Percentiles rank a stretch among this genome's conserved stretches.
Conservation (phyloP, 768 basidiomycete species). For the Hydnomerulius pinastri region DNA sequence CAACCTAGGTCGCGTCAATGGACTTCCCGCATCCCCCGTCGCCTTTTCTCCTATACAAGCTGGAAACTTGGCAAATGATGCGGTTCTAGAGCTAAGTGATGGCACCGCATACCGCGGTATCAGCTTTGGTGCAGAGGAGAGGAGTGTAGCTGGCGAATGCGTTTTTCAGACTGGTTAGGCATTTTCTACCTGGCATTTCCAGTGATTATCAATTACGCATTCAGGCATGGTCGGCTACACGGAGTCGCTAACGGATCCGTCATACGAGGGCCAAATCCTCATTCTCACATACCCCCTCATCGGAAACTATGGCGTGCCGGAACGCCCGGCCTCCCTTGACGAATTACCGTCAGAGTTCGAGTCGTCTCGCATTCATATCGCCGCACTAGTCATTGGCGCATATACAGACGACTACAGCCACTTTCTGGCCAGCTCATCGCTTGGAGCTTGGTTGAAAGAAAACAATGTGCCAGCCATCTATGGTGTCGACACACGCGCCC, state of each 20-base stretch:
- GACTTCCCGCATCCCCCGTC: constrained; percentile 37
- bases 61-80: constrained; percentile 43
- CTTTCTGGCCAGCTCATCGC: constrained; percentile 85
- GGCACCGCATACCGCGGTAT: constrained; percentile 86
- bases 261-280: constrained; percentile 97
- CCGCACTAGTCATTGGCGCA: constrained; percentile 89
- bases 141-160: constrained; percentile 95
- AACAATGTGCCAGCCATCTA: constrained; percentile 92
- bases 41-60: constrained; percentile 31
- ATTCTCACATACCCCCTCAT: constrained; percentile 95
- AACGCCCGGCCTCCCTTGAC: constrained; percentile 52
- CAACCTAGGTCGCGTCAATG: constrained; percentile 35
- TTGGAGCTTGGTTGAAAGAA: constrained; percentile 93
- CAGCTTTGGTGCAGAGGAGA: constrained; percentile 90
- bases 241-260: constrained; percentile 97
- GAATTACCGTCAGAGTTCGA: constrained; percentile 81
- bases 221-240: constrained; percentile 99
- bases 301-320: constrained; percentile 97
- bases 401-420: constrained; percentile 96
- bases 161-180: constrained; percentile 97
- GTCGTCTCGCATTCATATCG: constrained; percentile 91
- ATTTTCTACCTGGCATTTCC: constrained; percentile 8
- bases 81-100: constrained; percentile 87
- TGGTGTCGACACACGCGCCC: constrained; percentile 93
- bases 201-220: constrained; percentile 16